These are phyloP conservation scores for Penicillium chermesinum DNA, from an alignment of 495 filamentous ascomycete species.

Conservation along the genomic window DNA sequence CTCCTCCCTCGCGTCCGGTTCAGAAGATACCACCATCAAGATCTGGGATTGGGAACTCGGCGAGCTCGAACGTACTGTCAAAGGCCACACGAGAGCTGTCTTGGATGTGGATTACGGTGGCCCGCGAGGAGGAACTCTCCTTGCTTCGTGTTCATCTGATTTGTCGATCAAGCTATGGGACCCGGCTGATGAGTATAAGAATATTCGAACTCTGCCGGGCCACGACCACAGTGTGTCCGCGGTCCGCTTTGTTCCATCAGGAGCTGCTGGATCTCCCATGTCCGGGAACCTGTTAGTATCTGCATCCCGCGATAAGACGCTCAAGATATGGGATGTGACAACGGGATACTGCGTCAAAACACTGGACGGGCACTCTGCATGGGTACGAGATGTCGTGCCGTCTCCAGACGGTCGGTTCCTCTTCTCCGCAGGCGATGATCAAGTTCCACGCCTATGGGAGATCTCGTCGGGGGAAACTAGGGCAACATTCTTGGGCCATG, in stretches of 20 bases:
- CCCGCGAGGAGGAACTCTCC: slow-evolving; percentile 73
- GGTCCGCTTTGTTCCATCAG: slow-evolving; percentile 84
- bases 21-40: slow-evolving; percentile 90
- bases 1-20: slow-evolving; percentile 85
- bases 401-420: slow-evolving; percentile 82
- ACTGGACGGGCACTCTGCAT: slow-evolving; percentile 71
- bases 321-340: slow-evolving; percentile 88
- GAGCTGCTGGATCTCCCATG: slow-evolving; percentile 46
- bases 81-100: slow-evolving; percentile 88
- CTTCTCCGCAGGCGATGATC: slow-evolving; percentile 81
- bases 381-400: slow-evolving; percentile 86
- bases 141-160: slow-evolving; percentile 87
- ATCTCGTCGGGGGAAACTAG: slow-evolving; percentile 62
- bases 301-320: slow-evolving; percentile 76
- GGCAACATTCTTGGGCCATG: slow-evolving; percentile 79
- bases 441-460: slow-evolving; percentile 83
- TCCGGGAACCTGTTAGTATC: slow-evolving; percentile 71
- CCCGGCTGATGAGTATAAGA: slow-evolving; percentile 89
- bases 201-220: slow-evolving; percentile 85
- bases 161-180: slow-evolving; percentile 97
- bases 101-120: slow-evolving; percentile 90
- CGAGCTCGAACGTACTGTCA: slow-evolving; percentile 85
- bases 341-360: slow-evolving; percentile 71
- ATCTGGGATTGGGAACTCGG: slow-evolving; percentile 99
- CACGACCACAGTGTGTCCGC: slow-evolving; percentile 93